These are phyloP conservation scores for Suillus subaureus DNA, from an alignment of 768 basidiomycete genomes.

Conservation along the genomic window DNA sequence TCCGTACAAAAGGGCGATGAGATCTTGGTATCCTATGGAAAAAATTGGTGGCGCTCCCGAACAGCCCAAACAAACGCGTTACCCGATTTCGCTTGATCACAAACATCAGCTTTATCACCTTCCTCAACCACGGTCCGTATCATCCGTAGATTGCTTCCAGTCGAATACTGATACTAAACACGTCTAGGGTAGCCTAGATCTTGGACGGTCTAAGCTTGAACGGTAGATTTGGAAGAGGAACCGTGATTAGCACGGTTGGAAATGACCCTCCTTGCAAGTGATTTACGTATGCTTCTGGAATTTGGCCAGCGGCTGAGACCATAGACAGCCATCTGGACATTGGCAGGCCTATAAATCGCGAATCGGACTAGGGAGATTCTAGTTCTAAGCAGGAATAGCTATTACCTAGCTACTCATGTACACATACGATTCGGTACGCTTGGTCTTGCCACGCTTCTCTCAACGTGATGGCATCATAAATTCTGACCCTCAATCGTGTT, in stretches of 20 bases:
- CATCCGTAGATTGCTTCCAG: not conserved
- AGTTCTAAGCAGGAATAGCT: not conserved
- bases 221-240: not conserved
- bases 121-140: not conserved
- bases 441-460: not conserved
- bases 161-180: not conserved
- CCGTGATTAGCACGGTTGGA: not conserved
- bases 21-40: constrained; percentile 87
- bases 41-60: constrained; percentile 73
- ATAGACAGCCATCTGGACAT: not conserved
- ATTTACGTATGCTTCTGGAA: constrained; percentile 16
- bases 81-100: not conserved
- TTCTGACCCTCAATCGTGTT: not conserved
- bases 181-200: not conserved
- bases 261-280: not conserved
- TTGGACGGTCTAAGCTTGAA: constrained; percentile 1
- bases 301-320: not conserved
- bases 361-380: too few species aligned
- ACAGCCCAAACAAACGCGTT: not conserved
- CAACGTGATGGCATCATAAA: not conserved
- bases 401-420: not conserved
- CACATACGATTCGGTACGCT: not conserved
- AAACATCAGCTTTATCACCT: not conserved
- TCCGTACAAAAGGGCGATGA: constrained; percentile 77
- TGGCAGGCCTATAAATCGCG: not conserved